Conservation (phyloP, 371 early-diverging fungal genomes). For the Circinella minor region DNA sequence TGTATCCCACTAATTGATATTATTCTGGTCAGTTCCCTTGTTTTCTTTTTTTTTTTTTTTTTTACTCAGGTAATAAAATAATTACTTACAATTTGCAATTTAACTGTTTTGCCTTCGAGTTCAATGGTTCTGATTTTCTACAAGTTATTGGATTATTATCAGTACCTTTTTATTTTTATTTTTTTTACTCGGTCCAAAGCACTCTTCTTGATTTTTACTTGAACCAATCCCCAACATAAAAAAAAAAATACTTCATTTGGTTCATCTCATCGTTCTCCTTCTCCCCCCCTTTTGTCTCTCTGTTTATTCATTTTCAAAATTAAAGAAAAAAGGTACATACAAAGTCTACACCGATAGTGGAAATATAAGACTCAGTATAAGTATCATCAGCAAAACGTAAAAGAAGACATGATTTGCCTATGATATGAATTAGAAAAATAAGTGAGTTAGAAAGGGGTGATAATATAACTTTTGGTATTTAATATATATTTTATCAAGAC, state of each 20-base stretch:
- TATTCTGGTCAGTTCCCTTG: too few species aligned
- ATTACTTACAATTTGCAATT: conserved; percentile 91
- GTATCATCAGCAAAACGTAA: conserved; percentile 99
- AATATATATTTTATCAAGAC: conserved; percentile 21
- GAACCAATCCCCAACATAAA: too few species aligned
- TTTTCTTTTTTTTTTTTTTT: too few species aligned
- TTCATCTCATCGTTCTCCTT: background rate
- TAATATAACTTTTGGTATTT: too few species aligned
- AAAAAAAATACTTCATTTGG: background rate
- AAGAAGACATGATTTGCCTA: conserved; percentile 76
- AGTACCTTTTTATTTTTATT: too few species aligned
- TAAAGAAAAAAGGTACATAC: conserved; percentile 46
- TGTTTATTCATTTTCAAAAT: too few species aligned
- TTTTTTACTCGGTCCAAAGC: too few species aligned
- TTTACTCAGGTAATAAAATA: background rate
- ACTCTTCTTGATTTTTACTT: too few species aligned
- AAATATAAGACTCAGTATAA: conserved; percentile 97
- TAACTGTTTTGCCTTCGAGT: conserved; percentile 97
- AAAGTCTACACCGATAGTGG: conserved; percentile 99
- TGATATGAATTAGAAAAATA: background rate
- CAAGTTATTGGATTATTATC: too few species aligned
- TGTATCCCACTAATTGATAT: conserved; percentile 79
- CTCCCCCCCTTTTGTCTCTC: background rate
- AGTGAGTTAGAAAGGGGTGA: too few species aligned
- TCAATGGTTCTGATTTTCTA: conserved; percentile 99